These are phyloP conservation scores for Trichoderma erinaceum DNA, from an alignment of 495 filamentous ascomycete genomes.

Conservation along the genomic window DNA sequence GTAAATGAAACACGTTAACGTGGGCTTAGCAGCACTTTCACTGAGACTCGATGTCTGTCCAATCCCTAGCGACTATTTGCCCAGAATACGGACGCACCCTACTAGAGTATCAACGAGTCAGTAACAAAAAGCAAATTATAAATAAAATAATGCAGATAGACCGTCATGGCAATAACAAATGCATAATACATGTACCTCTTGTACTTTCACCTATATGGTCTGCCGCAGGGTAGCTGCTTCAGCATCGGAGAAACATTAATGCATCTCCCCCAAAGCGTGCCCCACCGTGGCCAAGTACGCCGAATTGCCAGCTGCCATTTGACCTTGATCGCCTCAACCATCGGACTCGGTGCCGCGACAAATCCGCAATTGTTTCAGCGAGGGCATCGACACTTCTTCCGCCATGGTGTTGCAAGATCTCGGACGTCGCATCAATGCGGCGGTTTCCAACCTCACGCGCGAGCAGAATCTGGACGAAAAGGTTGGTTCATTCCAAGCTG, in stretches of 20 bases:
- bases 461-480: slow-evolving; percentile 94
- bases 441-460: slow-evolving; percentile 87
- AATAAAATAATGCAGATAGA: no score
- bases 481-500: slow-evolving; percentile 40
- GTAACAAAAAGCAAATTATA: no score
- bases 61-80: no score
- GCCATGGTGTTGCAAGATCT: slow-evolving; percentile 98
- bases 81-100: no score
- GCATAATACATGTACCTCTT: no score
- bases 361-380: neutral
- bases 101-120: no score
- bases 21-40: no score
- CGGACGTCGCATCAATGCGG: slow-evolving; percentile 95
- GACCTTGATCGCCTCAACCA: neutral
- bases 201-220: no score
- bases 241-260: slow-evolving; percentile 3
- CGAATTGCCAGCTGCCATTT: neutral
- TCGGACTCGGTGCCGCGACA: neutral
- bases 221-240: neutral
- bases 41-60: no score
- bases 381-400: slow-evolving; percentile 19
- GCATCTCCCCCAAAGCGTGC: neutral
- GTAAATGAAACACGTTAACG: no score
- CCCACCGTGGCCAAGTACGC: neutral
- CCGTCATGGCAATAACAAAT: neutral